Base-by-base conservation (phyloP, 1,284 basidiomycete genomes). In the Fomes fomentarius region DNA sequence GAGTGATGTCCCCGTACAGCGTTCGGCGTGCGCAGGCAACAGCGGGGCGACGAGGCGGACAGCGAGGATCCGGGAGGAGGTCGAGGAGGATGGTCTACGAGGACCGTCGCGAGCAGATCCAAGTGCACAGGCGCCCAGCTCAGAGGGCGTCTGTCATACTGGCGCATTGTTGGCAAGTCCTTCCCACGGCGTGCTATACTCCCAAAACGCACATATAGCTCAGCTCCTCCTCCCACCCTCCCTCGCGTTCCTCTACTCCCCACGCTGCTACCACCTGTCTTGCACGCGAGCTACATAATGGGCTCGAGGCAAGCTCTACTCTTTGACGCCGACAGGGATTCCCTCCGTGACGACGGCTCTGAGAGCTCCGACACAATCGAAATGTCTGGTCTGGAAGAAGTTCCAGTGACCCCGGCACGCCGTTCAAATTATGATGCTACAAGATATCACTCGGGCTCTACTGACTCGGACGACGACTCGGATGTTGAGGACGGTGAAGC, bases 291-390 rank as follows among this genome's bases (percentile, higher is more conserved):
- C 25, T 17, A 3, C 26, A 7, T 22, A 28, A 47, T 47, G 54
- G 54, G 58, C 35, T 57, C 56, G 31, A 52, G 56, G 40, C 46
- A 57, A n/a, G 7, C 45, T 34, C 53, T 61, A 22, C 43, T 61
- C 19, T 61, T 61, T 33, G 60, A 58, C 24, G 49, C 52, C 24
- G 59, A 57, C 43, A 19, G 35, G 34, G 52, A 54, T 15, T 47
- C 56, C 17, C 56, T 50, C 17, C 33, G 38, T 14, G 51, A 12
- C 37, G 50, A 58, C 38, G 49, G 47, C 28, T 63, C 63, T 15
- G 57, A 59, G n/a, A 47, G 51, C 9, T 63, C 64, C 22, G 68
- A 66, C 48, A 65, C 70, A 51, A 67, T 79, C 41, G 78, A 79
- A 61, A 69, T 80, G 62, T 59, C 57, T 3, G 62, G 62, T 35